Evolutionary conservation across 106 monocot genomes (phyloP), one percentile per base, ranked within the genome.

Genomic region (Agapanthus africanus): DNA sequence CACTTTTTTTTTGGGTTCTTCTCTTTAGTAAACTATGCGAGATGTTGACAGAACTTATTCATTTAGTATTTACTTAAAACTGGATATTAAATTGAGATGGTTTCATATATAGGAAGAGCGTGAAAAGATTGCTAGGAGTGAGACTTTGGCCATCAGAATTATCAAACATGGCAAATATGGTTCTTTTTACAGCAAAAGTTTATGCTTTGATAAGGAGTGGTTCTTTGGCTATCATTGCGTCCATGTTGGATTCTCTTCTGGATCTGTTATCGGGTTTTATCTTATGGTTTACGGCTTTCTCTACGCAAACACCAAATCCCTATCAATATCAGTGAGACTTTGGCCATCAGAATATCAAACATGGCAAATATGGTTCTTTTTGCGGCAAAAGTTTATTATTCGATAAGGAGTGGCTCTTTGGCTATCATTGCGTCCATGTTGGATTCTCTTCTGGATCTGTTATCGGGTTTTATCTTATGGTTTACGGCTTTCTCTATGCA

Each of bases 381-480:
- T 83, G 76, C 79, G 71, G 97, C 97, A 63, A 99, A 99, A 79
- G 92, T 90, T 36, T 99, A 97, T 83, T 89, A 86, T 64, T 99
- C 97, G 30, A 37, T 93, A 35, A 87, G 84, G 74, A 99, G 92
- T 71, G 87, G 92, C 27, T 99, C 97, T 1, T 70, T 99, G 65
- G 97, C 97, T 11, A 92, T 99, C 69, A 83, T 99, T 51, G 97
- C 97, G 26, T 99, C 97, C 16, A 99, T 92, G 44, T 69, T 99
- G 80, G 97, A 99, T 77, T 99, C 97, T 75, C 87, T 99, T 16
- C 91, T 99, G 63, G 97, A 99, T 87, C 77, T 99, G 66, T 71
- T 99, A 59, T 99, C 97, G 5, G 97, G 97, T 23, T 99, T 99
- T 62, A 99, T 99, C 49, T 71, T 99, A 67, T 99, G 97, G 97